Evolutionary conservation across 2,329 filamentous ascomycete genomes (phyloP).

Genomic region (Aquanectria penicillioides): DNA sequence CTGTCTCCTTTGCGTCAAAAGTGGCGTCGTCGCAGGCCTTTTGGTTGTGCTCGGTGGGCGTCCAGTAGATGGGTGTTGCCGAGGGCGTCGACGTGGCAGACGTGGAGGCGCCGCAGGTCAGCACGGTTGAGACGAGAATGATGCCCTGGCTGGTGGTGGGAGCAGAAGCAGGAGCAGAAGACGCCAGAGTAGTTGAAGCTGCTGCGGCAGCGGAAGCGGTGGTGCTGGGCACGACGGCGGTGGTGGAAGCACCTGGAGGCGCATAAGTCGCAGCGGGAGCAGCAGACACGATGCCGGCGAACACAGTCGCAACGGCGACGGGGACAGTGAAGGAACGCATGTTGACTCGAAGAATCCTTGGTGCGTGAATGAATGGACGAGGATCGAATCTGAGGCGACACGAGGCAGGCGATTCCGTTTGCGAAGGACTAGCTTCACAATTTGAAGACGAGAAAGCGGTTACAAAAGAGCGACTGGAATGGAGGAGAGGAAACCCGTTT

Average conservation of each 20-base stretch:
- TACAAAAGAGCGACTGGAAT: too few species aligned
- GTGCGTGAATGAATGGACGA: conserved; percentile 18
- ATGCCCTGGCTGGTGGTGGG: conserved; percentile 16
- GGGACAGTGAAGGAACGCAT: conserved; percentile 27
- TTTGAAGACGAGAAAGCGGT: background rate
- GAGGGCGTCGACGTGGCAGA: conserved; percentile 14
- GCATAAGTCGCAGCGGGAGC: conserved; percentile 23
- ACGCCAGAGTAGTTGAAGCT: background rate
- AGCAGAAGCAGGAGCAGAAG: background rate
- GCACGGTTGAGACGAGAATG: conserved; percentile 31
- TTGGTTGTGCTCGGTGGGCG: conserved; percentile 32
- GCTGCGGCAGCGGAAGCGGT: background rate
- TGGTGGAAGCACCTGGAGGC: background rate
- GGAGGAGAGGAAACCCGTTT: too few species aligned
- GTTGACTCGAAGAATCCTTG: too few species aligned
- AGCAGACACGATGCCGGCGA: conserved; percentile 26
- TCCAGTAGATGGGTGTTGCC: conserved; percentile 38
- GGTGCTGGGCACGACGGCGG: too few species aligned
- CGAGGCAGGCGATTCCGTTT: conserved; percentile 34
- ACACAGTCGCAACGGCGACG: conserved; percentile 16
- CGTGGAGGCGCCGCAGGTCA: conserved; percentile 7
- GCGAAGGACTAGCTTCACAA: conserved; percentile 20
- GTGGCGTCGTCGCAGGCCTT: conserved; percentile 42
- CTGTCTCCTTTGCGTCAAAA: too few species aligned
- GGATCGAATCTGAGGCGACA: conserved; percentile 19